These are phyloP conservation scores for Mallotus repandus DNA, from an alignment of 441 rosid genomes.

Conservation along the genomic window DNA sequence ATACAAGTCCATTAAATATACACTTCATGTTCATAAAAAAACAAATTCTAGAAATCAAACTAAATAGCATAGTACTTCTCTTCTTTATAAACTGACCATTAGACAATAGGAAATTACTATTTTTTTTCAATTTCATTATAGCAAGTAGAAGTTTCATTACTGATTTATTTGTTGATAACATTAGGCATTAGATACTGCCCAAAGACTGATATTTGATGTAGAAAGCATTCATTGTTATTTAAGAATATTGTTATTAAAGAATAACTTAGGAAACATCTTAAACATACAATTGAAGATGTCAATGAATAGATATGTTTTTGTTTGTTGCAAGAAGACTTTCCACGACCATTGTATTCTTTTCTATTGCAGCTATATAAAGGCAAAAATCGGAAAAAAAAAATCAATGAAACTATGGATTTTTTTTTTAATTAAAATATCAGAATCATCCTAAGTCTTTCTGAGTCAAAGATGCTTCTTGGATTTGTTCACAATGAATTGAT, in stretches of 20 bases:
- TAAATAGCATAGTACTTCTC: neutral
- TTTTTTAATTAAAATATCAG: too few relatives aligned
- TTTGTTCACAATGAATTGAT: slow-evolving; percentile 1
- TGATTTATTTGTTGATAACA: slow-evolving; percentile 5
- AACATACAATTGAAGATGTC: too few relatives aligned
- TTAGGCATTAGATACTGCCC: too few relatives aligned
- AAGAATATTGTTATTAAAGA: too few relatives aligned
- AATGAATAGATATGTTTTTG: too few relatives aligned
- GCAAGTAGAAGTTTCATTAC: slow-evolving; percentile 9
- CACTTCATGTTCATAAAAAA: too few relatives aligned
- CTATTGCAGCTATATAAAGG: neutral
- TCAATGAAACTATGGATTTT: too few relatives aligned
- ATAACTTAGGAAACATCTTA: too few relatives aligned
- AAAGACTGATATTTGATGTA: slow-evolving; percentile 7
- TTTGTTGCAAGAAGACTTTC: too few relatives aligned
- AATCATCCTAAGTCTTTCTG: neutral
- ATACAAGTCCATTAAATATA: too few relatives aligned
- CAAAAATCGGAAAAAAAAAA: neutral
- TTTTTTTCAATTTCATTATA: neutral
- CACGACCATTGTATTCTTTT: neutral
- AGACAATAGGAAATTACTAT: slow-evolving; percentile 9
- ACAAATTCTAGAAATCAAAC: slow-evolving; percentile 23
- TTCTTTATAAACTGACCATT: slow-evolving; percentile 9
- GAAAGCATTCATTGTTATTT: neutral
- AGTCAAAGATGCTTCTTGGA: slow-evolving; percentile 20